These are phyloP conservation scores for Capsicum chinense DNA, from an alignment of 257 asterid species.

Conservation along the genomic window DNA sequence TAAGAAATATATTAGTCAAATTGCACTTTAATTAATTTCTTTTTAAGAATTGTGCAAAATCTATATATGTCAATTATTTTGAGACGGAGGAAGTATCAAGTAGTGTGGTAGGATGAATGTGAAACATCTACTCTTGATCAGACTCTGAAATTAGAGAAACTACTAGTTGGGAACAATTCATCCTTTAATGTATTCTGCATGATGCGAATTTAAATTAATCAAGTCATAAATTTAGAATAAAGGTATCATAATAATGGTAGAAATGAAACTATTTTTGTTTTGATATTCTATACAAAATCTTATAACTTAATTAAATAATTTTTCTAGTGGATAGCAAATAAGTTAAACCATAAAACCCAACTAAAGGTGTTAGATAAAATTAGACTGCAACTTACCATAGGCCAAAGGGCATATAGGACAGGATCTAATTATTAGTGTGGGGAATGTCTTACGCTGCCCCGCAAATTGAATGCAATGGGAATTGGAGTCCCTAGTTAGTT, in stretches of 20 bases:
- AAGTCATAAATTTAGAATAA: not conserved
- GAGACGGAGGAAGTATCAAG: not conserved
- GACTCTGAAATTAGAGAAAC: not conserved
- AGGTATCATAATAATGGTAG: too few relatives aligned
- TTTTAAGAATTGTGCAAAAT: too few relatives aligned
- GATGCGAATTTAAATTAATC: not conserved
- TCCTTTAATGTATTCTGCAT: not conserved
- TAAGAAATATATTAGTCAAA: too few relatives aligned
- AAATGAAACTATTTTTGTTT: too few relatives aligned
- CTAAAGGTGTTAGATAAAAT: not conserved
- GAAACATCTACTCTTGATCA: not conserved
- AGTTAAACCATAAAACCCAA: not conserved
- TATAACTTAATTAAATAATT: too few relatives aligned
- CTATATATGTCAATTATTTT: too few relatives aligned
- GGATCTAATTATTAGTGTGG: not conserved
- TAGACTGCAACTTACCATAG: constrained; percentile 21
- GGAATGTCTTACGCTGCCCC: not conserved
- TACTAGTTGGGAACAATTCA: not conserved
- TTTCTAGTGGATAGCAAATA: not conserved
- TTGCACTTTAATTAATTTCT: too few relatives aligned
- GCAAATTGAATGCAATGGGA: not conserved
- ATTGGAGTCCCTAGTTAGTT: constrained; percentile 3
- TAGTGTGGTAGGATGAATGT: not conserved
- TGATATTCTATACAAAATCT: too few relatives aligned
- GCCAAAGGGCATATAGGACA: constrained; percentile 12